These are phyloP conservation scores for Coemansia javaensis DNA, from an alignment of 192 early-diverging fungal genomes.

Conservation along the genomic window DNA sequence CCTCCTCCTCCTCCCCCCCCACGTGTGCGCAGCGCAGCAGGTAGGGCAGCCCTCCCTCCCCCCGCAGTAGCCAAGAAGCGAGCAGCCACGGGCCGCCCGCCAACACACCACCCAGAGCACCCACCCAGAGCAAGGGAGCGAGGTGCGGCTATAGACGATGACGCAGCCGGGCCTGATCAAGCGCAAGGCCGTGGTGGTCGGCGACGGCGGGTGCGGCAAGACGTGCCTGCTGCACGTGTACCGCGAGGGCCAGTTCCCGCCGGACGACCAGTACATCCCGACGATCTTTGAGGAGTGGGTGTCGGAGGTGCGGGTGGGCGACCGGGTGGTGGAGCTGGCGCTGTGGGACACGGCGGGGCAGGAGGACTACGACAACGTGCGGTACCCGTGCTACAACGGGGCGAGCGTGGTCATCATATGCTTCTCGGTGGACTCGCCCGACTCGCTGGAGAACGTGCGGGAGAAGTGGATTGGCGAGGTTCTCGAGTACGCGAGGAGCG, in stretches of 20 bases:
- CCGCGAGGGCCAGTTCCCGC: conserved; percentile 75
- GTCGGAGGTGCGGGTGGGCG: conserved; percentile 80
- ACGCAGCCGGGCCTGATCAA: conserved; percentile 9
- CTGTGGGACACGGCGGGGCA: conserved; percentile 98
- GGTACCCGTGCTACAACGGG: conserved; percentile 88
- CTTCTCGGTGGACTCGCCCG: conserved; percentile 80
- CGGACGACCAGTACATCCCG: conserved; percentile 60
- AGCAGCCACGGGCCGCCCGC: too few species aligned
- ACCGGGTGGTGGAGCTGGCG: conserved; percentile 71
- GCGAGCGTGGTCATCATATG: conserved; percentile 90
- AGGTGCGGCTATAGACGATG: conserved; percentile 55
- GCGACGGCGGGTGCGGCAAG: conserved; percentile 91
- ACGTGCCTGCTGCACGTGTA: conserved; percentile 85
- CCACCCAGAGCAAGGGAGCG: too few species aligned
- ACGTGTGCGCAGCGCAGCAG: too few species aligned
- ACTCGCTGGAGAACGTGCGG: conserved; percentile 75
- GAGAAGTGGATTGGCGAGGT: conserved; percentile 42
- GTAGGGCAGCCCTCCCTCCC: too few species aligned
- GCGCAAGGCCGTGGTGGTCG: conserved; percentile 85
- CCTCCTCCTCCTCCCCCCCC: too few species aligned
- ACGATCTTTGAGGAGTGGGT: conserved; percentile 96
- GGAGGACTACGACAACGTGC: conserved; percentile 94
- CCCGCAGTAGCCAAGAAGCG: too few species aligned
- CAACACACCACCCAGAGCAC: too few species aligned
- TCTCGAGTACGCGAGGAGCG: conserved; percentile 10